Evolutionary conservation across 106 monocot species (phyloP), one percentile per base, ranked within the genome.

Genomic region (Platanthera guangdongensis): DNA sequence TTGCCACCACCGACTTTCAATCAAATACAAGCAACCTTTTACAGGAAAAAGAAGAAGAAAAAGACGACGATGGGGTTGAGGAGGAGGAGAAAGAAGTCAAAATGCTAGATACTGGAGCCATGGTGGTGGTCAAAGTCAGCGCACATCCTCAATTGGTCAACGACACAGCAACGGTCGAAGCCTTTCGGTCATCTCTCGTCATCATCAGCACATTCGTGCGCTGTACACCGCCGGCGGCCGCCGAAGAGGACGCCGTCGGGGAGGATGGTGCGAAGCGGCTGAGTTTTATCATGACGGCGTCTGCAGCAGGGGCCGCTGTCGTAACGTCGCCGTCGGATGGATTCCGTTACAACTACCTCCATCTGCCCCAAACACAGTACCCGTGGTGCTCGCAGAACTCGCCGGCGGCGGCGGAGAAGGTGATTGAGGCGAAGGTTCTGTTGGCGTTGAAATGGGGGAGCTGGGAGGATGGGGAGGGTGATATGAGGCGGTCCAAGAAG

Each of bases 121-220:
- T 93, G 25, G 87, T 91, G 15, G 93, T 87, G 73, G 90, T 96
- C 22, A 96, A 93, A 64, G 90, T 96, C 49, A 89, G 90, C 83
- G 85, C 81, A 45, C 89, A 92, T 64, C 92, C 85, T 7, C 83
- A 73, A 74, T 78, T 68, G 39, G 84, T 77, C 22, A 71, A 53
- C 50, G 79, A 78, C 15, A 75, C 74, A 12, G 21, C 77, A 16
- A 78, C 78, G 11, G 65, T 78, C 67, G 88, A 86, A 52, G 86
- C 88, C 12, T 92, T 86, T 68, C 80, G 87, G 7, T 90, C 90
- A 5, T 85, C 90, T 15, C 52, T 95, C 25, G 92, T n/a, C n/a
- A n/a, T 90, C 16, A 92, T 92, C 82, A 92, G 92, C 85, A 95
- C 92, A 78, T 95, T 92, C 85, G 92, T 90, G 51, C 86, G 25